phyloP scores from a whole-genome alignment of 768 basidiomycete species.

The Serendipita sp. region DNA sequence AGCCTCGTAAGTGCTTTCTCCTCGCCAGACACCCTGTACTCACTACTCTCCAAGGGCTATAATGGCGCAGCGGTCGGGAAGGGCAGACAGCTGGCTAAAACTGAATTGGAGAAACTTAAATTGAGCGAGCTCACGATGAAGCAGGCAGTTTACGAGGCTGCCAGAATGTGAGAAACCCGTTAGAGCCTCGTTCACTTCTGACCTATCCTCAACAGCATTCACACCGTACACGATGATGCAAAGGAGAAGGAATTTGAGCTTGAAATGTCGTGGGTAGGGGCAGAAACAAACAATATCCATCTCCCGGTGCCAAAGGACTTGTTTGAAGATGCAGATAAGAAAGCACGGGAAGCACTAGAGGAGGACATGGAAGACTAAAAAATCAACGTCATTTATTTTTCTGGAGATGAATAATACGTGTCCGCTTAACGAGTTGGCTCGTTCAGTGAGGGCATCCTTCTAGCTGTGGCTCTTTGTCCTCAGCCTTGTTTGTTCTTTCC shows the following conservation, averaged over 20 bases:
- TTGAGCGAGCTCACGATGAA: constrained; percentile 60
- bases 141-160: constrained; percentile 85
- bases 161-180: constrained; percentile 62
- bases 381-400: not conserved
- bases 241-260: constrained; percentile 98
- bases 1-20: constrained; percentile 48
- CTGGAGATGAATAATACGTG: not conserved
- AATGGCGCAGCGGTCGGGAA: constrained; percentile 95
- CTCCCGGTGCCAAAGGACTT: constrained; percentile 74
- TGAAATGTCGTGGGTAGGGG: constrained; percentile 92
- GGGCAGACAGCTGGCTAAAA: constrained; percentile 95
- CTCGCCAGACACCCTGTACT: not conserved
- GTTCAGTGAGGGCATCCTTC: too few species aligned
- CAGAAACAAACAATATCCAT: constrained; percentile 68
- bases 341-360: constrained; percentile 77
- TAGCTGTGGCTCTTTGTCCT: not conserved
- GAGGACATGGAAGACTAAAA: constrained; percentile 23
- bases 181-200: not conserved
- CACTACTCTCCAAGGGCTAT: constrained; percentile 49
- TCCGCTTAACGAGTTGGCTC: not conserved
- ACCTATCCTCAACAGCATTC: constrained; percentile 49
- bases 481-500: not conserved
- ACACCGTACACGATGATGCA: constrained; percentile 92
- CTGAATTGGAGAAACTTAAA: constrained; percentile 92
- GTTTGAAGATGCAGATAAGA: constrained; percentile 66